A percentile compares a stretch with the other conserved stretches of the same genome.
Conservation (phyloP, 2,329 filamentous ascomycete species). For the Phaeophleospora eucalypticola region DNA sequence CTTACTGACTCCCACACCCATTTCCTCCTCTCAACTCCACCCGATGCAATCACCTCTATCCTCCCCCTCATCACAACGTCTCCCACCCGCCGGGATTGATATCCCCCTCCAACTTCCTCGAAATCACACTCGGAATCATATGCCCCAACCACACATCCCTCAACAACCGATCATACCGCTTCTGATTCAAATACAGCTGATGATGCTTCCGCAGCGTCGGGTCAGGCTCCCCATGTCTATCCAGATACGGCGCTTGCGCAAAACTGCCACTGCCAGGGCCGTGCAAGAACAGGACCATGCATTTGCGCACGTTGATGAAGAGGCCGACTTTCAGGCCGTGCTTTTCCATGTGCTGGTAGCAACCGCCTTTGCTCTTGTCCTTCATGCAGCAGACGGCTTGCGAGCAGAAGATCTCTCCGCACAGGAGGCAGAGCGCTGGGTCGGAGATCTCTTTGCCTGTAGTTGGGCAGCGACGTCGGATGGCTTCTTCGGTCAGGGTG, state of each 20-base stretch:
- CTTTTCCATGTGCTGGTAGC: conserved; percentile 84
- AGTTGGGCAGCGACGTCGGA: conserved; percentile 75
- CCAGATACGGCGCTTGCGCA: conserved; percentile 84
- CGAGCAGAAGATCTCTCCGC: conserved; percentile 93
- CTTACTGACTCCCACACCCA: too few relatives aligned
- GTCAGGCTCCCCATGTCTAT: conserved; percentile 93
- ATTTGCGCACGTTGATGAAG: conserved; percentile 96
- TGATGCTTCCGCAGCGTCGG: conserved; percentile 79
- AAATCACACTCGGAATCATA: conserved; percentile 82
- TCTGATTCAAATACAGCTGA: conserved; percentile 89
- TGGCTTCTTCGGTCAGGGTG: conserved; percentile 85
- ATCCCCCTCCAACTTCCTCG: conserved; percentile 84
- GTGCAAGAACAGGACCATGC: conserved; percentile 84
- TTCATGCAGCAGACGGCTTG: conserved; percentile 88
- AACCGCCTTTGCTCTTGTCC: conserved; percentile 65
- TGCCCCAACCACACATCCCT: conserved; percentile 83
- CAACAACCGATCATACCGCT: conserved; percentile 83
- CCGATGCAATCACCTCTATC: not conserved
- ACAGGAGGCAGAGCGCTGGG: conserved; percentile 88
- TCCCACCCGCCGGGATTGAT: conserved; percentile 98
- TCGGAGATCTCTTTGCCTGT: conserved; percentile 90
- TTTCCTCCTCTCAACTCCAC: not conserved
- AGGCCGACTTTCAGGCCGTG: conserved; percentile 88
- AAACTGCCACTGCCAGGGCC: conserved; percentile 71
- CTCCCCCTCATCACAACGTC: conserved; percentile 47